Evolutionary conservation across 2,329 filamentous ascomycete genomes (phyloP).

Genomic region (Orbilia ellipsospora): DNA sequence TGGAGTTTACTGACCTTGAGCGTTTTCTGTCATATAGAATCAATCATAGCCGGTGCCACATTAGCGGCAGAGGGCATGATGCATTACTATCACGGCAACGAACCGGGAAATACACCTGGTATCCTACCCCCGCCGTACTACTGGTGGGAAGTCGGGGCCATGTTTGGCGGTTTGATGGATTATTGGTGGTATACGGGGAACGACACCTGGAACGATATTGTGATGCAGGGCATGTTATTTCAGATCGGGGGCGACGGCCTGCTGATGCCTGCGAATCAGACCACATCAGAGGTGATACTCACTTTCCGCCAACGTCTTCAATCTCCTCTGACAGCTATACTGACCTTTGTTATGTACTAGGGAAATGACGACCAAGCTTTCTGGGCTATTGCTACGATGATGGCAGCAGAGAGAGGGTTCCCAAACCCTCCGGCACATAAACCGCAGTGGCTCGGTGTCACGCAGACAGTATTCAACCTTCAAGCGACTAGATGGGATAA

Average conservation of each 20-base stretch:
- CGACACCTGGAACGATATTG: slow-evolving; percentile 75
- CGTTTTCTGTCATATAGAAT: slow-evolving; percentile 22
- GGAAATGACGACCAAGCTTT: slow-evolving; percentile 82
- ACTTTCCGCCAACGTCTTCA: not conserved
- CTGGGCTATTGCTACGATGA: slow-evolving; percentile 75
- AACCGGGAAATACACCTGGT: slow-evolving; percentile 46
- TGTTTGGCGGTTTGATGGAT: slow-evolving; percentile 74
- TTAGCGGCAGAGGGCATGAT: slow-evolving; percentile 52
- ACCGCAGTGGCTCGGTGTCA: slow-evolving; percentile 75
- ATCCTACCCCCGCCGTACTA: slow-evolving; percentile 64
- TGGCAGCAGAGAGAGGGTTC: slow-evolving; percentile 76
- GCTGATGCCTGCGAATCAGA: slow-evolving; percentile 81
- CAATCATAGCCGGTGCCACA: slow-evolving; percentile 39
- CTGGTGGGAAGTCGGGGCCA: slow-evolving; percentile 79
- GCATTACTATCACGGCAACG: slow-evolving; percentile 45
- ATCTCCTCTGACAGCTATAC: too few species aligned
- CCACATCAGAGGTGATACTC: slow-evolving; percentile 61
- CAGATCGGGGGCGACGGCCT: slow-evolving; percentile 79
- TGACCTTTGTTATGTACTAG: slow-evolving; percentile 60
- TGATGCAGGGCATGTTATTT: slow-evolving; percentile 75
- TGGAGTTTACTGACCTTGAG: not conserved
- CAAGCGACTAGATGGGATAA: slow-evolving; percentile 77
- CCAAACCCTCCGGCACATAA: slow-evolving; percentile 70
- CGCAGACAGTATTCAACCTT: slow-evolving; percentile 77
- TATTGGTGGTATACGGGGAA: slow-evolving; percentile 88